Evolutionary conservation across 1,284 basidiomycete species (phyloP).

Genomic region (Ustilago trichophora): DNA sequence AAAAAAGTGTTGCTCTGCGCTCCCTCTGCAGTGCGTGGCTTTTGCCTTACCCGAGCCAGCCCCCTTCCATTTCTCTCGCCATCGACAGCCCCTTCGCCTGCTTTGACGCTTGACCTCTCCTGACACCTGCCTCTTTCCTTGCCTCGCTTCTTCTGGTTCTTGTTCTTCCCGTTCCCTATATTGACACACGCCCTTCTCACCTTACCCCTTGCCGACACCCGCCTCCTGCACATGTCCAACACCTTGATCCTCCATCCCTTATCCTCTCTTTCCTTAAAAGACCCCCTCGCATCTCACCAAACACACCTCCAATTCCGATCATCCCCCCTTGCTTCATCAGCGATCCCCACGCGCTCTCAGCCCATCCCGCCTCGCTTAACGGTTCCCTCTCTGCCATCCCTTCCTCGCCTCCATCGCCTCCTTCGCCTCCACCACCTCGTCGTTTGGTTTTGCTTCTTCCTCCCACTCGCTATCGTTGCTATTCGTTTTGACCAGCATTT

Average conservation of each 20-base stretch:
- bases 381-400: background rate
- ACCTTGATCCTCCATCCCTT: conserved; percentile 15
- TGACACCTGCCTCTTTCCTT: conserved; percentile 14
- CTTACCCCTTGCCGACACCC: conserved; percentile 36
- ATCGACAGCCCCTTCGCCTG: conserved; percentile 25
- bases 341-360: conserved; percentile 31
- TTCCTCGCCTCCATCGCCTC: conserved; percentile 2
- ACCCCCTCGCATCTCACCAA: conserved; percentile 47
- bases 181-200: too few species aligned
- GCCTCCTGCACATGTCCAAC: conserved; percentile 30
- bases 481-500: too few species aligned
- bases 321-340: conserved; percentile 33
- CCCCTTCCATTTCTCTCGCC: conserved; percentile 16
- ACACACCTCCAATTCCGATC: conserved; percentile 40
- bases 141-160: conserved; percentile 4
- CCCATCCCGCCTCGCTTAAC: conserved; percentile 32
- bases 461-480: too few species aligned
- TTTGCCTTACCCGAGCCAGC: conserved; percentile 19
- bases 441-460: too few species aligned
- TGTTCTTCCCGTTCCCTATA: background rate
- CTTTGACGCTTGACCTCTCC: conserved; percentile 4
- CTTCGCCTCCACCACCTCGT: conserved; percentile 13
- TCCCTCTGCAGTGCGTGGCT: conserved; percentile 6
- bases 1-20: too few species aligned
- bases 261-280: conserved; percentile 29